Base-by-base conservation (phyloP, 352 stramenopile genomes). In the Phytophthora brassicae region DNA sequence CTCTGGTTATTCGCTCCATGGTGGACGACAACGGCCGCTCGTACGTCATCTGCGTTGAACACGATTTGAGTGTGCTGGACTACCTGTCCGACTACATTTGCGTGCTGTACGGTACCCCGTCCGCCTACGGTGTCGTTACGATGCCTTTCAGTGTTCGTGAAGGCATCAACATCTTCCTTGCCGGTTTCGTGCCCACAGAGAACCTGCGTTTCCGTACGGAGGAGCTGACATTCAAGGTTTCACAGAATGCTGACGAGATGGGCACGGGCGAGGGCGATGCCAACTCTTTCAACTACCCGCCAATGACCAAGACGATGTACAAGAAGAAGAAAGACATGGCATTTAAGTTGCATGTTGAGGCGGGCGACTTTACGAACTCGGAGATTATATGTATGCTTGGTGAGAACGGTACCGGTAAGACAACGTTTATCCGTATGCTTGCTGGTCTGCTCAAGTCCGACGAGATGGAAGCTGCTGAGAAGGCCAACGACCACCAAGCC, bases 151-250 rank as follows among this genome's bases (percentile, higher is more conserved):
- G 92, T 69, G 98, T 99, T 38, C 90, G 97, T 62, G 96, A 99
- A 75, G 98, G 97, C 60, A 99, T 99, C 80, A 99, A 99, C 84
- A 98, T 99, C 46, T 99, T 99, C 80, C 86, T 99, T 54, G 90
- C 97, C 0, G 97, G 98, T 46, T 99, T 99, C 69, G 94, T 99
- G 36, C 97, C 96, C 23, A 99, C 98, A 14, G 98, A 99, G 81
- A 99, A 99, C 76, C 76, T 99, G 63, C 85, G 98, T 56, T 99
- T 99, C 87, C 88, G 98, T 64, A 94, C 99, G 54, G 96, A 99
- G 80, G 94, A 97, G 56, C 87, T 99, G 6, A 98, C 90, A 47
- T 99, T 99, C 83, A 99, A 99, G 87, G 92, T 99, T 12, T 81
- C 96, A 41, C 95, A 99, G 73, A 96, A 84, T 23, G 94, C 91